A percentile compares a stretch with the other conserved stretches of the same genome.
Evolutionary conservation across 495 filamentous ascomycete genomes (phyloP).

Genomic region (Aspergillus coremiiformis): DNA sequence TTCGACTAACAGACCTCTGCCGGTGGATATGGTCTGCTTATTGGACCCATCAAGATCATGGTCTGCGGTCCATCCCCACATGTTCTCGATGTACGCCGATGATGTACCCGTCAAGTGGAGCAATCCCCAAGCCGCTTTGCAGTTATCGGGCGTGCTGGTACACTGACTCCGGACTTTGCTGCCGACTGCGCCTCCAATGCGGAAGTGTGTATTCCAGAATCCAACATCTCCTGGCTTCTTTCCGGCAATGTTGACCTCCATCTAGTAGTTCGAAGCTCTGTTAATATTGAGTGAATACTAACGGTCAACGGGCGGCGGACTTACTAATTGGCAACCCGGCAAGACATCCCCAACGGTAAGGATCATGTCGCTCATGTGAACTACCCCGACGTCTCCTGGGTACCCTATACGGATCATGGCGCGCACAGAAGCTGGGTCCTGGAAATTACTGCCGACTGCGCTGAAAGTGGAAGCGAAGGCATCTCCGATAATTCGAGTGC

Average conservation of each 20-base stretch:
- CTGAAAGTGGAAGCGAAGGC: constrained; percentile 37
- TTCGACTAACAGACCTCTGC: constrained; percentile 45
- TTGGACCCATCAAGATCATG: constrained; percentile 40
- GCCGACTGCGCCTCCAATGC: constrained; percentile 45
- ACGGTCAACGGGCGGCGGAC: neutral
- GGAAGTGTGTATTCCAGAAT: constrained; percentile 50
- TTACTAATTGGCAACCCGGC: constrained; percentile 39
- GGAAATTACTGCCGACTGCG: constrained; percentile 40
- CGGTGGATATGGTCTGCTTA: constrained; percentile 40
- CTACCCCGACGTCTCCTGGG: constrained; percentile 43
- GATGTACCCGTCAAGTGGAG: constrained; percentile 42
- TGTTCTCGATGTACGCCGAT: constrained; percentile 49
- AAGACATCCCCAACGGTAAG: constrained; percentile 43
- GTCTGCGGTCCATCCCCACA: constrained; percentile 54
- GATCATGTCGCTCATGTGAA: constrained; percentile 48
- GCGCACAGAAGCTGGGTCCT: constrained; percentile 35
- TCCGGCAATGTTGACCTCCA: constrained; percentile 47
- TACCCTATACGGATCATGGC: constrained; percentile 49
- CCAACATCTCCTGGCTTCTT: constrained; percentile 46
- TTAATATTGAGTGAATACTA: too few relatives aligned
- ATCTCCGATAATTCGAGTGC: constrained; percentile 47
- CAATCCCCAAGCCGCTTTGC: constrained; percentile 46
- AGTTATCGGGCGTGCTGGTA: constrained; percentile 26
- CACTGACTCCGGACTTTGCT: constrained; percentile 36
- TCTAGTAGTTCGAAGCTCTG: constrained; percentile 2